Base-by-base conservation (phyloP, 257 asterid species). In the Fraxinus quadrangulata region DNA sequence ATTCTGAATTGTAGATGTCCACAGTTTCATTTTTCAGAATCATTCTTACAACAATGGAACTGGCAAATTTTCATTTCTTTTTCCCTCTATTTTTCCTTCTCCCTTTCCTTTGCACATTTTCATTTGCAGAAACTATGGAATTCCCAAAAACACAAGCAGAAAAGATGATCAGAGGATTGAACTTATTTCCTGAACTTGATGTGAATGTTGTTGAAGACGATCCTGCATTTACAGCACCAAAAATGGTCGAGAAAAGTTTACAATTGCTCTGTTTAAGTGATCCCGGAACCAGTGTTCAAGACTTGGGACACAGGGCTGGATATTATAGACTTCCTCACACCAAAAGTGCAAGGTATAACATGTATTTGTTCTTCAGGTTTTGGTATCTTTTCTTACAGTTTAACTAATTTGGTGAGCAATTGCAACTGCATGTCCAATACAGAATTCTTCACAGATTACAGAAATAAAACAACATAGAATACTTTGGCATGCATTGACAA, bases 271-370 rank as follows among this genome's bases (percentile, higher is more conserved):
- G 67, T 73, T 36, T 81, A 10, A 67, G 70, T 17, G 76, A 79
- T 19, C 69, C 82, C 28, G 85, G 85, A 19, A 13, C 87, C 7
- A 77, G 87, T 49, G 84, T 83, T 1, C 81, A 67, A 78, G 88
- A 89, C 14, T 77, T 88, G 13, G 94, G 94, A 39, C 96, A 92
- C 83, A 92, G 85, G 80, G 97, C 96, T 63, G 97, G 97, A 45
- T 92, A 92, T 74, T 84, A 81, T 77, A 83, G 75, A 2, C 90
- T 92, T 74, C 84, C 86, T 26, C 86, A 87, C 72, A 79, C 94
- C 11, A 56, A 84, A 63, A 86, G 79, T 33, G 96, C 97, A 75
- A 91, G 94, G 95, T 89, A 84, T 78, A 28, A 24, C 14, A 13
- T 66, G 21, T 3, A 75, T 21, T 26, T 21, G 67, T 59, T 59